Base-by-base conservation (phyloP, 2,329 filamentous ascomycete species). In the Penicillium sp. region DNA sequence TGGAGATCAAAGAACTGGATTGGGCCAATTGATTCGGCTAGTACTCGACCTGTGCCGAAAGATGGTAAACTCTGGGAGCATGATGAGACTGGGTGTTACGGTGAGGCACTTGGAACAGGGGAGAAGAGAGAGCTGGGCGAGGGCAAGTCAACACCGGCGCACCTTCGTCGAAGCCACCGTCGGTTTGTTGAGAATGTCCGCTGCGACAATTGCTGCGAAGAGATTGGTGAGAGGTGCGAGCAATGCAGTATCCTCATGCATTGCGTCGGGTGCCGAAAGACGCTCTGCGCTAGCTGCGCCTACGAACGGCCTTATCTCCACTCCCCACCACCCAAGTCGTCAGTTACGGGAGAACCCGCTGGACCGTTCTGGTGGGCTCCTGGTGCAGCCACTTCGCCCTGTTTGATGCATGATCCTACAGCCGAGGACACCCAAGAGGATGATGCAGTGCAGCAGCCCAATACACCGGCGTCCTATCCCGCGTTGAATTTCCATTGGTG, bases 231-330 rank as follows among this genome's bases (percentile, higher is more conserved):
- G 70, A 75, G 85, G 53, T 87, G 85, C 68, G 85, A 87, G 71
- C 85, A 86, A 62, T 87, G 85, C 71, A 86, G 85, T 61, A 83
- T 87, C 17, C 76, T 85, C 66, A 87, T 87, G 85, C 85, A 87
- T 69, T 87, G 85, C 68, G 83, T 85, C 69, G 85, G 85, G 44
- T 87, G 85, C 68, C 79, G 85, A 54, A 86, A 85, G 74, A 87
- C 84, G 1, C 79, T 87, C 2, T 87, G 85, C 75, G 83, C 83
- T 21, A 86, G 84, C 70, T 87, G 85, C 70, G 84, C 85, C 6
- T 86, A 85, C 71, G 84, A 86, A 66, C 77, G 83, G 17, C 83
- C 69, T 64, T 87, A 79, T 76, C 78, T 69, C 66, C 78, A 71
- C 31, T 64, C 66, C 35, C 66, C 64, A 19, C 65, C 64, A n/a